phyloP scores from a whole-genome alignment of 345 rosid species.

The Moricandia moricandioides region DNA sequence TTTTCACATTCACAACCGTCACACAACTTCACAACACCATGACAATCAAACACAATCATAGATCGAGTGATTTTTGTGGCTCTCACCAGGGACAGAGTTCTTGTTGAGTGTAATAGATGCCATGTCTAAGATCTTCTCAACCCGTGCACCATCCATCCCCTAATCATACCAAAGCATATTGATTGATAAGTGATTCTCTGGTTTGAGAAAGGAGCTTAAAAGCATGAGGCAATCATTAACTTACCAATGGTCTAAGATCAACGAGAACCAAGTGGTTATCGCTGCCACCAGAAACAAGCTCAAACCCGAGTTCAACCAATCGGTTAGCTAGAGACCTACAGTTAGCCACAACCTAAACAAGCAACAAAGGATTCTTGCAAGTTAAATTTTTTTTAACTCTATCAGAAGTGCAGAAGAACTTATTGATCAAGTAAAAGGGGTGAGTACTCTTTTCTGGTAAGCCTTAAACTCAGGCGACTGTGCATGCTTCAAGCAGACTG shows the following conservation, averaged over 20 bases:
- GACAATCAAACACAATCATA: neutral
- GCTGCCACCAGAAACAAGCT: slow-evolving; percentile 87
- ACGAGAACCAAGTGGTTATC: slow-evolving; percentile 92
- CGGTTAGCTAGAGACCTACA: slow-evolving; percentile 72
- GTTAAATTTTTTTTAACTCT: neutral
- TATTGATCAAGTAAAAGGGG: neutral
- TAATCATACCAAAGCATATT: slow-evolving; percentile 22
- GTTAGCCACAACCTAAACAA: slow-evolving; percentile 69
- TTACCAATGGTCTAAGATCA: slow-evolving; percentile 81
- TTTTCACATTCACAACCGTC: slow-evolving; percentile 15
- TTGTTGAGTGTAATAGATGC: slow-evolving; percentile 93
- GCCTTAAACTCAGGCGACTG: slow-evolving; percentile 65
- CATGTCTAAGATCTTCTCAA: slow-evolving; percentile 87
- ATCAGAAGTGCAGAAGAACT: neutral
- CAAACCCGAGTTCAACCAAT: slow-evolving; percentile 71
- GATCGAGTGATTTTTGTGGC: neutral
- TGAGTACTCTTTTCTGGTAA: slow-evolving; percentile 71
- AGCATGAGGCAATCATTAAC: neutral
- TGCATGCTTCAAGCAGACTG: slow-evolving; percentile 88
- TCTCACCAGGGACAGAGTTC: slow-evolving; percentile 85
- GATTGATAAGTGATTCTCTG: neutral
- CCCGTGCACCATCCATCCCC: slow-evolving; percentile 95
- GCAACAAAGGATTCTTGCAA: neutral
- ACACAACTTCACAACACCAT: neutral
- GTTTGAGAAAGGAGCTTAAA: neutral